phyloP scores from a whole-genome alignment of 192 early-diverging fungal genomes.

The Allomyces arbusculus region DNA sequence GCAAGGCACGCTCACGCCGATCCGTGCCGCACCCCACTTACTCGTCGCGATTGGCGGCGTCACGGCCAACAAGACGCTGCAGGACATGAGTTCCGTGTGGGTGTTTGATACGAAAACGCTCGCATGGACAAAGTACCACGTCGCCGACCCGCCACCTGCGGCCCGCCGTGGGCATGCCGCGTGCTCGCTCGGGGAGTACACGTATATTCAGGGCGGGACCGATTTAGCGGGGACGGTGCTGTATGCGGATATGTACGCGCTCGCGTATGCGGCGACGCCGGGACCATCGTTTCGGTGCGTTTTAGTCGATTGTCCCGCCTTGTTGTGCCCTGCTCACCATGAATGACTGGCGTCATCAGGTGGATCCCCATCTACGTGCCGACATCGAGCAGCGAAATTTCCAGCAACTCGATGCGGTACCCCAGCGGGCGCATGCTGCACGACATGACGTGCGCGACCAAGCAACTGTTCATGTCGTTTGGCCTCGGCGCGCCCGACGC shows the following conservation, averaged over 20 bases:
- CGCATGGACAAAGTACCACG: not conserved
- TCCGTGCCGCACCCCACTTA: not conserved
- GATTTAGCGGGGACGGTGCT: not conserved
- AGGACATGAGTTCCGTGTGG: not conserved
- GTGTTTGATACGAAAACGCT: not conserved
- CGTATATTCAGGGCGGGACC: not conserved
- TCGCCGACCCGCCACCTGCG: not conserved
- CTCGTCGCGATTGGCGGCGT: not conserved
- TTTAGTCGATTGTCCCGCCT: not conserved
- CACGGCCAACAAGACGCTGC: not conserved
- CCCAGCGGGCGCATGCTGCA: not conserved
- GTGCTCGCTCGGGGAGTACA: not conserved
- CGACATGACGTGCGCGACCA: not conserved
- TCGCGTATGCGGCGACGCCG: not conserved
- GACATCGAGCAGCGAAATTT: not conserved
- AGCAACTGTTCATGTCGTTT: not conserved
- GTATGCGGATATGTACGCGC: not conserved
- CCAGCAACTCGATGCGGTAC: not conserved
- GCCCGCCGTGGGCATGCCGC: not conserved
- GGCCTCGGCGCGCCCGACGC: not conserved
- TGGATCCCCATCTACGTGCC: not conserved
- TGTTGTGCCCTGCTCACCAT: no score
- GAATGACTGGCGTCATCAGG: not conserved
- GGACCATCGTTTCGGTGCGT: not conserved
- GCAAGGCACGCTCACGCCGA: not conserved